Evolutionary conservation across 306 rosid species (phyloP).

Genomic region (Adenanthera pavonina): DNA sequence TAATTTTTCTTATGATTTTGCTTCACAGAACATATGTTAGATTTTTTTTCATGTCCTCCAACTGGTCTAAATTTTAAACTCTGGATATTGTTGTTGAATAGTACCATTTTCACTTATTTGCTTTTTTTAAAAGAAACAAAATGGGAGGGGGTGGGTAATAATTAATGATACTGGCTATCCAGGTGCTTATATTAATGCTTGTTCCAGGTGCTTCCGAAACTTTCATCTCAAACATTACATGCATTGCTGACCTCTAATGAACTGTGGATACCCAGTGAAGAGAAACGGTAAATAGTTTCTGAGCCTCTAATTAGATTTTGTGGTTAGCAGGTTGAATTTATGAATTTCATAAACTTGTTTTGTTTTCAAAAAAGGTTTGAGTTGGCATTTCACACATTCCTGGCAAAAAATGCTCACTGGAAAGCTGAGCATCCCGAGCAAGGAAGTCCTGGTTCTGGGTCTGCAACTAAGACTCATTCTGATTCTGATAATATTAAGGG

Average conservation of each 20-base stretch:
- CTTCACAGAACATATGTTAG: neutral
- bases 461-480: constrained; percentile 51
- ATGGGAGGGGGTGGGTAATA: neutral
- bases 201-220: constrained; percentile 88
- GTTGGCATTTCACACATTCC: constrained; percentile 76
- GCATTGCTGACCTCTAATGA: constrained; percentile 82
- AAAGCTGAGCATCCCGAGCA: constrained; percentile 74
- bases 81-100: neutral
- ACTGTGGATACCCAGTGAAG: constrained; percentile 90
- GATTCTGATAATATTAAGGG: constrained; percentile 64
- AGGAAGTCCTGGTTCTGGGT: constrained; percentile 70
- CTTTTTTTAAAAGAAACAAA: neutral
- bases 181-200: constrained; percentile 7
- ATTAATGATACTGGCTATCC: neutral
- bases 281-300: constrained; percentile 68
- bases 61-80: neutral
- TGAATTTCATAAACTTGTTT: constrained; percentile 39
- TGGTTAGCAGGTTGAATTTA: constrained; percentile 43
- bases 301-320: constrained; percentile 38
- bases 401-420: constrained; percentile 69
- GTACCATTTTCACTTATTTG: neutral
- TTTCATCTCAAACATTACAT: constrained; percentile 90
- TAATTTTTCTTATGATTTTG: neutral
- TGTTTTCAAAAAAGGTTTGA: constrained; percentile 66
- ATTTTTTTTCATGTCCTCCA: neutral